Conservation (phyloP, 2,329 filamentous ascomycete species). For the Colletotrichum higginsianum region DNA sequence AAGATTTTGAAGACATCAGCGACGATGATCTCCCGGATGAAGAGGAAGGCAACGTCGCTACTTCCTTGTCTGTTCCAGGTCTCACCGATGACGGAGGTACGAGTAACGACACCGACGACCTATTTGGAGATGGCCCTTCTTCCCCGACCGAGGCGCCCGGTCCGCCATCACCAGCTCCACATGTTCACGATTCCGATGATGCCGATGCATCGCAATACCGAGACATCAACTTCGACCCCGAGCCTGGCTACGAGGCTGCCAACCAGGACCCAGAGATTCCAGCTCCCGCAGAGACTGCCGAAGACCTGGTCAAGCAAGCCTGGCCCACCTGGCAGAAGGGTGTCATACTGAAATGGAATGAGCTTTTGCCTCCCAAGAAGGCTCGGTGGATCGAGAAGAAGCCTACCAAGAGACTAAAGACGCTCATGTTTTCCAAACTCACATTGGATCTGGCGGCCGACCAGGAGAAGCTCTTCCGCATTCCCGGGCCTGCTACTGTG, state of each 20-base stretch:
- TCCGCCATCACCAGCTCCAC: constrained; percentile 61
- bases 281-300: constrained; percentile 78
- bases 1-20: constrained; percentile 92
- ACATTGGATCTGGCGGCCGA: constrained; percentile 89
- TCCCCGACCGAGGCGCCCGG: constrained; percentile 62
- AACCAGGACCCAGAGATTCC: constrained; percentile 77
- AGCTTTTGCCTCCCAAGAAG: constrained; percentile 85
- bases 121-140: constrained; percentile 75
- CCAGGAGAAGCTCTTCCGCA: constrained; percentile 87
- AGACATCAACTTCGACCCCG: constrained; percentile 64
- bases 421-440: constrained; percentile 88
- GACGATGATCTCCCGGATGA: constrained; percentile 93
- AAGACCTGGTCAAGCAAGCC: constrained; percentile 82
- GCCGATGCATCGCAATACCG: constrained; percentile 56
- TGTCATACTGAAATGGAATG: constrained; percentile 82
- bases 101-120: constrained; percentile 74
- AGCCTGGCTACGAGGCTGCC: constrained; percentile 58
- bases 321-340: constrained; percentile 87
- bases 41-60: constrained; percentile 65
- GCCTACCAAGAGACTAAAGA: constrained; percentile 83
- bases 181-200: constrained; percentile 57
- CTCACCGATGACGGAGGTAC: constrained; percentile 73
- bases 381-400: constrained; percentile 85
- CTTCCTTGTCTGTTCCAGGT: constrained; percentile 65
- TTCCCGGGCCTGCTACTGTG: constrained; percentile 72